A percentile compares a stretch with the other conserved stretches of the same genome.
These are phyloP conservation scores for Chaetomiaceae sp. DNA, from an alignment of 2,329 filamentous ascomycete species.

Conservation along the genomic window DNA sequence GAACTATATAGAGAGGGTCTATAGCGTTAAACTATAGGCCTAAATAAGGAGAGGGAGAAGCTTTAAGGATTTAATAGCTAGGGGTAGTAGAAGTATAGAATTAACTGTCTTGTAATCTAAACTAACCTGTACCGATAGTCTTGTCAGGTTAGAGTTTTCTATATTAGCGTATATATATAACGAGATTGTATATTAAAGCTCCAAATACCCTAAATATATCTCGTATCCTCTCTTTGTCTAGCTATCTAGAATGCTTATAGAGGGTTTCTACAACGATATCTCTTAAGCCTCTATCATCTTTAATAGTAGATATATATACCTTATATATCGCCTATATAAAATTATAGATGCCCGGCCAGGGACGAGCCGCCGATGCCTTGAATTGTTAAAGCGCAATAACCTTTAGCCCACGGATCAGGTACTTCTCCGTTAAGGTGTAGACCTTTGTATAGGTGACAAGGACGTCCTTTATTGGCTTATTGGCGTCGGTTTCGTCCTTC, in stretches of 20 bases:
- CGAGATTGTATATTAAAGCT: background rate
- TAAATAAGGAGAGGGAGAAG: too few relatives aligned
- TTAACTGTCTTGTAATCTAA: too few relatives aligned
- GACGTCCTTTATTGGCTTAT: background rate
- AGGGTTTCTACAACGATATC: background rate
- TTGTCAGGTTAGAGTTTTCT: background rate
- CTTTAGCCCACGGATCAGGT: constrained; percentile 9
- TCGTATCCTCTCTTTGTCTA: background rate
- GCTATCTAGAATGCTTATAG: background rate
- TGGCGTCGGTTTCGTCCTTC: constrained; percentile 3
- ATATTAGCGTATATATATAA: background rate
- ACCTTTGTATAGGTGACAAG: constrained; percentile 8
- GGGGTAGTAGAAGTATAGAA: too few relatives aligned
- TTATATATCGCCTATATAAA: background rate
- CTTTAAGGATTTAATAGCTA: too few relatives aligned
- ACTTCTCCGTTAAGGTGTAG: constrained; percentile 10
- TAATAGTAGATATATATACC: background rate
- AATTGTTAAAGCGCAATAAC: constrained; percentile 10
- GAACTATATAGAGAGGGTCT: too few relatives aligned
- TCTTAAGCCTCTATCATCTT: background rate
- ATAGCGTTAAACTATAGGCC: too few relatives aligned
- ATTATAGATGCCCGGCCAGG: background rate
- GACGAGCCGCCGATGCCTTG: background rate
- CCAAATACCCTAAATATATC: background rate
- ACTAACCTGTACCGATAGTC: too few relatives aligned